Evolutionary conservation across 148 eudicot genomes (phyloP), one percentile per base, ranked within the genome.

Genomic region (Fallopia convolvulus): DNA sequence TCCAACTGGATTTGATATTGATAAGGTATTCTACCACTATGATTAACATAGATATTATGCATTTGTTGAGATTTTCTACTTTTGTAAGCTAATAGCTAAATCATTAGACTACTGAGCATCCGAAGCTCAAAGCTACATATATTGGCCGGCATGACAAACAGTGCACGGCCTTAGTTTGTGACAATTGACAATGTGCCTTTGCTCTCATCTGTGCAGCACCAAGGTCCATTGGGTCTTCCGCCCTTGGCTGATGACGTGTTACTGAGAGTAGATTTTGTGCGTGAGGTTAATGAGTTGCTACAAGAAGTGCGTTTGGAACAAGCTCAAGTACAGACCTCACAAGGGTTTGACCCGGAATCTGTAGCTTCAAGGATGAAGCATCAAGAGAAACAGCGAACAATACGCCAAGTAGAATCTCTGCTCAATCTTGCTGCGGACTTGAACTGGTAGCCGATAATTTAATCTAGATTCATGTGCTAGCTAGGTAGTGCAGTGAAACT

Each of bases 1-100:
- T 71, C 99, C 99, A 56, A 82, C 87, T 55, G 98, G 99, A 50
- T 93, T 93, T 73, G 93, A 96, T 82, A 82, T 96, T 68, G 90
- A 96, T 74, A 90, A 85, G 99, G 99, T 96, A 68, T 33, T 36
- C 33, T 36, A 56, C 26, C n/a, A 12, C 55, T 30, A 68, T 72
- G 47, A 66, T n/a, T 46, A 17, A 50, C 75, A 18, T 41, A 18
- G 26, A n/a, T 42, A 39, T 23, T 39, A 39, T 32, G 49, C 48
- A 40, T 70, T 36, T 70, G 17, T 68, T 39, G 7, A 3, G 13
- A 2, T 71, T 20, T n/a, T 71, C 47, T 13, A n/a, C 33, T 61
- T 15, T 48, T 48, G 52, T 48, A 15, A 48, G 17, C 52, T 48
- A 10, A 12, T 48, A 48, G 52, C 52, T 48, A 10, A 48, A 15